A percentile compares a stretch with the other conserved stretches of the same genome.
phyloP scores from a whole-genome alignment of 441 rosid species.

The Capsella rubella region DNA sequence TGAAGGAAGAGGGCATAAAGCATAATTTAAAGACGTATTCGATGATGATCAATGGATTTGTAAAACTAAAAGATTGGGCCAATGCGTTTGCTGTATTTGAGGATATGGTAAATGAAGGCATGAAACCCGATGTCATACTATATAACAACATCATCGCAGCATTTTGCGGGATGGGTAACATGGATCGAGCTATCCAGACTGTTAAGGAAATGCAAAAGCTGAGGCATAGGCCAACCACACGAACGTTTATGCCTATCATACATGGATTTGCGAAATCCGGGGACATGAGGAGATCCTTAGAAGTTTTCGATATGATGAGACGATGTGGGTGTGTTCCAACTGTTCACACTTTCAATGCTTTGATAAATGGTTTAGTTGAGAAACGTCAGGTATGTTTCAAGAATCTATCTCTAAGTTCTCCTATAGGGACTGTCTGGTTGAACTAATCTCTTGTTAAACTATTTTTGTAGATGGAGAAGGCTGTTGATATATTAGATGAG shows the following conservation, averaged over 20 bases:
- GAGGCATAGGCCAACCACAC: conserved; percentile 81
- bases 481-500: conserved; percentile 85
- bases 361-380: conserved; percentile 94
- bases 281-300: conserved; percentile 79
- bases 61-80: conserved; percentile 93
- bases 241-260: conserved; percentile 93
- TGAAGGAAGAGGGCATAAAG: conserved; percentile 76
- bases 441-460: conserved; percentile 9
- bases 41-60: conserved; percentile 92
- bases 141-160: conserved; percentile 87
- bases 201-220: conserved; percentile 91
- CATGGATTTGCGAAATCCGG: conserved; percentile 84
- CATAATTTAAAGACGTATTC: conserved; percentile 96
- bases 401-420: background rate
- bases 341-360: conserved; percentile 89
- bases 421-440: background rate
- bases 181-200: conserved; percentile 84
- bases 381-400: conserved; percentile 73
- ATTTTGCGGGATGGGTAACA: conserved; percentile 98
- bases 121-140: conserved; percentile 89
- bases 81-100: conserved; percentile 91
- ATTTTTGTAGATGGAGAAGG: conserved; percentile 82
- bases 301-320: conserved; percentile 90
- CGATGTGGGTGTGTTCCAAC: conserved; percentile 91
- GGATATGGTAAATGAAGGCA: conserved; percentile 73